Percentiles rank a stretch among this genome's conserved stretches.
Conservation (phyloP, 2,329 filamentous ascomycete genomes). For the Botrytis byssoidea region DNA sequence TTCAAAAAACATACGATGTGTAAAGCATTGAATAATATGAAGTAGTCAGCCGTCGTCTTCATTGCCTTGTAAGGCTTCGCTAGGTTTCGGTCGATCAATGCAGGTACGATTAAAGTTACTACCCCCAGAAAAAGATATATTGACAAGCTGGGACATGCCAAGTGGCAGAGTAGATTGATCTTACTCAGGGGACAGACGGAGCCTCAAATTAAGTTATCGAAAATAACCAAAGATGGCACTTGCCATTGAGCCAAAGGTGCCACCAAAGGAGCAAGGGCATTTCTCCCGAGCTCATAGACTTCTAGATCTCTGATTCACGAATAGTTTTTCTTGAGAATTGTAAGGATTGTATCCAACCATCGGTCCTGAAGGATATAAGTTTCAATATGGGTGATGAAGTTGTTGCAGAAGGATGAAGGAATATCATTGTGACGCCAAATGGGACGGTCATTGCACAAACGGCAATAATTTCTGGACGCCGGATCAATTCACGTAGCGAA, state of each 20-base stretch:
- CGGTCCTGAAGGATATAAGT: not conserved
- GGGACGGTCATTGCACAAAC: not conserved
- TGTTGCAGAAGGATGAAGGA: not conserved
- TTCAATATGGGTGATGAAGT: not conserved
- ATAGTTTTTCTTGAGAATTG: not conserved
- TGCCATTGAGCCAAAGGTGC: not conserved
- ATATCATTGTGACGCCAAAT: not conserved
- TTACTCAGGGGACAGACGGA: not conserved
- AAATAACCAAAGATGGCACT: not conserved
- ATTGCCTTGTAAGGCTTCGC: not conserved
- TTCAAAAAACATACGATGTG: not conserved
- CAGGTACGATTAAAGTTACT: constrained; percentile 1
- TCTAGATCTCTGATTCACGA: too few relatives aligned
- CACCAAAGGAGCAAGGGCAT: constrained; percentile 9
- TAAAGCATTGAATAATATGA: not conserved
- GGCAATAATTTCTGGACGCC: not conserved
- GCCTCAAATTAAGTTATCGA: not conserved
- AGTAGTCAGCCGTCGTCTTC: not conserved
- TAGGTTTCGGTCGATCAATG: constrained; percentile 5
- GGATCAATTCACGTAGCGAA: not conserved
- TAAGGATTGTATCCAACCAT: too few relatives aligned
- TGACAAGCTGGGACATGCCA: not conserved
- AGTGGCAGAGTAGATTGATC: constrained; percentile 2
- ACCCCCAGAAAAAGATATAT: not conserved
- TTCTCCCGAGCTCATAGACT: not conserved